Percentiles rank a stretch among this genome's conserved stretches.
Conservation (phyloP, 768 basidiomycete genomes). For the Podaxis sp. region DNA sequence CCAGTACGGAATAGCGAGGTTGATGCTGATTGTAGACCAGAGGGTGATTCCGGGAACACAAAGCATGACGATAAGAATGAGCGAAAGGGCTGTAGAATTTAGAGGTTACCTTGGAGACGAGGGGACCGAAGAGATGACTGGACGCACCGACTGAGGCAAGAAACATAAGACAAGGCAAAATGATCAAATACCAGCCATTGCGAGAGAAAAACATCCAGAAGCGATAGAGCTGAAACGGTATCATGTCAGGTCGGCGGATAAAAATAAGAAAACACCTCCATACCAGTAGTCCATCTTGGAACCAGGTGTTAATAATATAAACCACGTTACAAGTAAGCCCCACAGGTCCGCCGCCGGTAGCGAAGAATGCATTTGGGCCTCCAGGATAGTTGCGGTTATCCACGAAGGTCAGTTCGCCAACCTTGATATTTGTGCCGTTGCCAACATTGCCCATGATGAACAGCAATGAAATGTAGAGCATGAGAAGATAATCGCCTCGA, state of each 20-base stretch:
- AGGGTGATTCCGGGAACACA: constrained; percentile 12
- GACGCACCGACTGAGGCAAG: constrained; percentile 16
- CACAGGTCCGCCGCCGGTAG: constrained; percentile 11
- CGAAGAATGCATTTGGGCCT: constrained; percentile 16
- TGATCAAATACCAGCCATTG: background rate
- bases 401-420: constrained; percentile 19
- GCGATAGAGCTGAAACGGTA: constrained; percentile 13
- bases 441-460: constrained; percentile 23
- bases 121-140: background rate
- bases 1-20: constrained; percentile 35
- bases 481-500: constrained; percentile 7
- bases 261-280: background rate
- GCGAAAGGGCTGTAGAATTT: constrained; percentile 8
- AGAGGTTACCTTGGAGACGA: background rate
- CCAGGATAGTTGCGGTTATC: constrained; percentile 21
- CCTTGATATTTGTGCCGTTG: constrained; percentile 19
- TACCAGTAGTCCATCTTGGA: constrained; percentile 20
- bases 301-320: constrained; percentile 20
- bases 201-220: constrained; percentile 16
- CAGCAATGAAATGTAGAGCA: constrained; percentile 17
- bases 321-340: constrained; percentile 15
- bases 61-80: constrained; percentile 13
- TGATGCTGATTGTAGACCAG: constrained; percentile 19
- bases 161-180: constrained; percentile 13
- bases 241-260: background rate